Evolutionary conservation across 768 basidiomycete genomes (phyloP).

Genomic region (Lentinula lateritia): DNA sequence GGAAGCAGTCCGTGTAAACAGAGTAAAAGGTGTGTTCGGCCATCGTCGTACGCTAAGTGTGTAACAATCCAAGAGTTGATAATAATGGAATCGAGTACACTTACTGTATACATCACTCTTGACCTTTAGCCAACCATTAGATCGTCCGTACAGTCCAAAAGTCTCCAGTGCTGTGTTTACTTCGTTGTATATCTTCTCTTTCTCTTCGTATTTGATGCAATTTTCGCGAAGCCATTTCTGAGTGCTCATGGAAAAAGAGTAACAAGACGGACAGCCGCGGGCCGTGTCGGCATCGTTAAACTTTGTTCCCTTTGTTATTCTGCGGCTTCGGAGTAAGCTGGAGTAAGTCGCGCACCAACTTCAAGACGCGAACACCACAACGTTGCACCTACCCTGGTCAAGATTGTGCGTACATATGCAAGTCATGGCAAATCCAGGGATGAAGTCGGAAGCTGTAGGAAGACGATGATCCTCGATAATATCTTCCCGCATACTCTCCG

Average conservation of each 20-base stretch:
- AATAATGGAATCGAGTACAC: background rate
- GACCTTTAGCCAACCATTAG: background rate
- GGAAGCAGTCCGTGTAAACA: slow-evolving; percentile 90
- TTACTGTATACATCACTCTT: slow-evolving; percentile 1
- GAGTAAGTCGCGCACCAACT: too few relatives aligned
- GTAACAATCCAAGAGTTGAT: slow-evolving; percentile 1
- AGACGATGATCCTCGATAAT: too few relatives aligned
- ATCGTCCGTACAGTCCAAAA: slow-evolving; percentile 1
- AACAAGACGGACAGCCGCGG: background rate
- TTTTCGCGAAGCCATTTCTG: slow-evolving; percentile 67
- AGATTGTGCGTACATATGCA: too few relatives aligned
- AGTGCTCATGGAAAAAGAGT: slow-evolving; percentile 20
- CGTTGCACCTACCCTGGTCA: too few relatives aligned
- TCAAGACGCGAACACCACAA: too few relatives aligned
- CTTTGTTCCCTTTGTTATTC: too few relatives aligned
- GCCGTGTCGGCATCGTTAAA: background rate
- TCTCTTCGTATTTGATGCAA: slow-evolving; percentile 47
- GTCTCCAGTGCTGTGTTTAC: slow-evolving; percentile 48
- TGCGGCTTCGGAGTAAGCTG: too few relatives aligned
- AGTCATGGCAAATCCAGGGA: too few relatives aligned
- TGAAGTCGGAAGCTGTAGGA: too few relatives aligned
- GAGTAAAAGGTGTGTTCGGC: slow-evolving; percentile 86
- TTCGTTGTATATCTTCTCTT: slow-evolving; percentile 57
- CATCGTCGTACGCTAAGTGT: slow-evolving; percentile 82
- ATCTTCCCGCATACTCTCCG: too few relatives aligned